Evolutionary conservation across 306 rosid genomes (phyloP), one percentile per base, ranked within the genome.

Genomic region (Dalbergia cultrata): DNA sequence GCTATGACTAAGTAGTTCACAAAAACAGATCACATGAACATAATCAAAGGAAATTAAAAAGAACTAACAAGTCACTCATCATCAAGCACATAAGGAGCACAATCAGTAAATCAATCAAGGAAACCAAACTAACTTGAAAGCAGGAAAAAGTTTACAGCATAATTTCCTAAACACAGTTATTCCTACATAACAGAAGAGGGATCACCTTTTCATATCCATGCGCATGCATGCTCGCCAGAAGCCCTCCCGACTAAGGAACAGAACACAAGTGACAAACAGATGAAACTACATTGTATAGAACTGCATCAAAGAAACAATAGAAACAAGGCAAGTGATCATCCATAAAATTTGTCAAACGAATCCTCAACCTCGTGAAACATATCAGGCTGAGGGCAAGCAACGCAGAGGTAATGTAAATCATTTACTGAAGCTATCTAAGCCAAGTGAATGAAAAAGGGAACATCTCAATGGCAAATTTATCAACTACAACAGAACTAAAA

Each of bases 191-290:
- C n/a, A n/a, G n/a, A n/a, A n/a, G n/a, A n/a, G n/a, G n/a, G n/a
- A n/a, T n/a, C n/a, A n/a, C n/a, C n/a, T n/a, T n/a, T n/a, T n/a
- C n/a, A n/a, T n/a, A n/a, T 93, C 98, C 76, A 86, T 82, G 61
- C 99, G 88, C 89, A 95, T 58, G 90, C 98, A 93, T 54, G 98
- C 99, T 69, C 98, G 89, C 63, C 96, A 92, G 82, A 95, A 90
- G 66, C 99, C 99, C 91, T 95, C 99, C 34, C 99, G 94, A 58
- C 99, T 95, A 74, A 95, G 97, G 84, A 95, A 95, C 86, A 95
- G 83, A 64, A 95, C 84, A 70, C 99, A 92, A 18, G 97, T 92
- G 77, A 93, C 93, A 76, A 95, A 89, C 37, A 95, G 93, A 64
- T 93, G 97, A 89, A 95, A 95, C 81, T 92, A 97, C 78, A 95